These are phyloP conservation scores for Citrus mangshanensis DNA, from an alignment of 345 rosid genomes.

Conservation along the genomic window DNA sequence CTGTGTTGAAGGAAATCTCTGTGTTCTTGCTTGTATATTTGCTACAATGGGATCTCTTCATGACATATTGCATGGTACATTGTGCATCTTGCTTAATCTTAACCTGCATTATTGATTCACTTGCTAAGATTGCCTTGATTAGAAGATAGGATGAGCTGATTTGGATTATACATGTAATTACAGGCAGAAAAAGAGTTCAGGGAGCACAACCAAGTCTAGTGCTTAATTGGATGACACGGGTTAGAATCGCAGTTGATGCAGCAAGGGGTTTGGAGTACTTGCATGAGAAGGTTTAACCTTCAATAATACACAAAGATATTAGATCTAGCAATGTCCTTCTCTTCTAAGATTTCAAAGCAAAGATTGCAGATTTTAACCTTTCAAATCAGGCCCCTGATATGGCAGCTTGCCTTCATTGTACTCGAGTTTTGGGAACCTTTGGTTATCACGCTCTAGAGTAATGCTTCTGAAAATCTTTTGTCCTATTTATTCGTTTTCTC, in stretches of 20 bases:
- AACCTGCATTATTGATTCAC: too few species aligned
- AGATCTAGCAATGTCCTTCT: slow-evolving; percentile 96
- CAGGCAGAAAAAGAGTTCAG: slow-evolving; percentile 97
- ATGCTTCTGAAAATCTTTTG: slow-evolving; percentile 24
- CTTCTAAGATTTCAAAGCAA: slow-evolving; percentile 88
- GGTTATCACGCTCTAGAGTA: slow-evolving; percentile 99
- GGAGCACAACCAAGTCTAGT: slow-evolving; percentile 99
- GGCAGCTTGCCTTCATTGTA: slow-evolving; percentile 99
- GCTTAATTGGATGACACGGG: slow-evolving; percentile 95
- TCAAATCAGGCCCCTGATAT: slow-evolving; percentile 98
- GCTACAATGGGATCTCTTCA: slow-evolving; percentile 99
- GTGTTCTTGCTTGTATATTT: slow-evolving; percentile 90
- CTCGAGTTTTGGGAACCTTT: slow-evolving; percentile 95
- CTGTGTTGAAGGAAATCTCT: slow-evolving; percentile 78
- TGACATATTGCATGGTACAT: too few species aligned
- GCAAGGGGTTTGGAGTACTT: slow-evolving; percentile 93
- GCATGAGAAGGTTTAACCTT: slow-evolving; percentile 91
- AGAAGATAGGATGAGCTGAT: neutral
- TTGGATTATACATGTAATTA: slow-evolving; percentile 10
- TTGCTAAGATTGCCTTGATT: too few species aligned
- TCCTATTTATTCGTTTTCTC: neutral
- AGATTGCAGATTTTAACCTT: slow-evolving; percentile 91
- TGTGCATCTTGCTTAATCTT: too few species aligned
- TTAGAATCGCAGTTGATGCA: slow-evolving; percentile 86
- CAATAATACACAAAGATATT: slow-evolving; percentile 85